Evolutionary conservation across 768 basidiomycete genomes (phyloP), one percentile per base, ranked within the genome.

Genomic region (Cystobasidiopsis lactophilus): DNA sequence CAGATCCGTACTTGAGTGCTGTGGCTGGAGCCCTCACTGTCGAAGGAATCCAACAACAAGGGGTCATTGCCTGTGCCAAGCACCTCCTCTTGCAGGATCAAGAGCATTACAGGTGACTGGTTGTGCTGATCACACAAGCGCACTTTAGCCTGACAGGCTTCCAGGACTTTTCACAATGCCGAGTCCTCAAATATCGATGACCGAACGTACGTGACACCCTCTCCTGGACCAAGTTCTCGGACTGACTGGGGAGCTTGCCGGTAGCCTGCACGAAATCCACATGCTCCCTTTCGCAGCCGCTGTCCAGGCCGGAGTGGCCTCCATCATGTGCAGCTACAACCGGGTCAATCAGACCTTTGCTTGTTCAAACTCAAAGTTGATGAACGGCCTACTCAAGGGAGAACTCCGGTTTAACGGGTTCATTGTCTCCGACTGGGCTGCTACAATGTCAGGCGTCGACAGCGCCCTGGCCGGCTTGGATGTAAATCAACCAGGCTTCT

Each of bases 191-290:
- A 41, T 41, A 39, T 60, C 40, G 51, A 59, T 61, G 66, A 67
- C 47, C 64, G 64, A 33, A 63, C 63, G 11, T n/a, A n/a, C n/a
- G n/a, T n/a, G n/a, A n/a, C n/a, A n/a, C n/a, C n/a, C n/a, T n/a
- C n/a, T n/a, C n/a, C n/a, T n/a, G n/a, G n/a, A n/a, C n/a, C n/a
- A n/a, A n/a, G n/a, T n/a, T n/a, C n/a, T n/a, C n/a, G n/a, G n/a
- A n/a, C n/a, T n/a, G n/a, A n/a, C n/a, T n/a, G n/a, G n/a, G n/a
- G n/a, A n/a, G n/a, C n/a, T n/a, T n/a, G n/a, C n/a, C n/a, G n/a
- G n/a, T n/a, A n/a, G n/a, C n/a, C 51, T 62, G 31, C 66, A 66
- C 48, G 68, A 69, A 60, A 54, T 67, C 10, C 68, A 69, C 57
- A 54, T 65, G 10, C 64, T 64, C n/a, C 60, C 60, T 30, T 69